phyloP scores from a whole-genome alignment of 1,284 basidiomycete genomes.

The Tremellales sp. region DNA sequence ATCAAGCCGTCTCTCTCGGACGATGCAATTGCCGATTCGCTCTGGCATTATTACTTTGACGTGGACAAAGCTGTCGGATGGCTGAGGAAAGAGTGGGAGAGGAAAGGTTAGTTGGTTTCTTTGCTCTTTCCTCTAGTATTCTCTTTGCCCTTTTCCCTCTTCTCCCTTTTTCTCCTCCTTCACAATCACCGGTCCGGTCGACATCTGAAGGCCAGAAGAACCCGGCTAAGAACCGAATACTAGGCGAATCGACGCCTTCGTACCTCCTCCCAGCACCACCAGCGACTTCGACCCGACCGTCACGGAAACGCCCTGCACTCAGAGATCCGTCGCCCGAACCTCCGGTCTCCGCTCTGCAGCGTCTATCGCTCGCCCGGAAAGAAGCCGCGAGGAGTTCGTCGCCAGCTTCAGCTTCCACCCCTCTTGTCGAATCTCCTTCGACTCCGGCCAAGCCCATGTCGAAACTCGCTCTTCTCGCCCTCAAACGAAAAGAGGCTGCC shows the following conservation, averaged over 20 bases:
- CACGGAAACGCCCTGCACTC: constrained; percentile 8
- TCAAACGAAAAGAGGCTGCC: constrained; percentile 54
- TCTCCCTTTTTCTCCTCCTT: constrained; percentile 2
- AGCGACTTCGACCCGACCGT: constrained; percentile 28
- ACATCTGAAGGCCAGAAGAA: constrained; percentile 4
- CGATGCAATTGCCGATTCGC: constrained; percentile 66
- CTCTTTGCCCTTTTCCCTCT: constrained; percentile 2
- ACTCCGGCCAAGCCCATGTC: constrained; percentile 53
- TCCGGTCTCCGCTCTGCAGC: constrained; percentile 64
- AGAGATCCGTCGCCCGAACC: constrained; percentile 39
- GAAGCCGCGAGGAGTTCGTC: constrained; percentile 12
- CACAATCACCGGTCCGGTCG: not conserved
- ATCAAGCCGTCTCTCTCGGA: constrained; percentile 69
- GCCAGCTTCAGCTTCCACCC: constrained; percentile 13
- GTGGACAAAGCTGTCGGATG: constrained; percentile 70
- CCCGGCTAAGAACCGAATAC: constrained; percentile 30
- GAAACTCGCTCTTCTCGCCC: constrained; percentile 65
- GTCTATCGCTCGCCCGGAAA: constrained; percentile 56
- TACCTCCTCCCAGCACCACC: constrained; percentile 35
- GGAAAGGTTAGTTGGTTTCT: constrained; percentile 68
- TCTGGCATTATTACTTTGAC: constrained; percentile 90
- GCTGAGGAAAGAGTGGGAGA: constrained; percentile 57
- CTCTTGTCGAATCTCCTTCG: constrained; percentile 41
- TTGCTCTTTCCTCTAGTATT: constrained; percentile 2
- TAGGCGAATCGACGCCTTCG: constrained; percentile 32